Percentiles rank a stretch among this genome's conserved stretches.
phyloP scores from a whole-genome alignment of 1,139 yeast genomes.

The Wickerhamomyces sp. region DNA sequence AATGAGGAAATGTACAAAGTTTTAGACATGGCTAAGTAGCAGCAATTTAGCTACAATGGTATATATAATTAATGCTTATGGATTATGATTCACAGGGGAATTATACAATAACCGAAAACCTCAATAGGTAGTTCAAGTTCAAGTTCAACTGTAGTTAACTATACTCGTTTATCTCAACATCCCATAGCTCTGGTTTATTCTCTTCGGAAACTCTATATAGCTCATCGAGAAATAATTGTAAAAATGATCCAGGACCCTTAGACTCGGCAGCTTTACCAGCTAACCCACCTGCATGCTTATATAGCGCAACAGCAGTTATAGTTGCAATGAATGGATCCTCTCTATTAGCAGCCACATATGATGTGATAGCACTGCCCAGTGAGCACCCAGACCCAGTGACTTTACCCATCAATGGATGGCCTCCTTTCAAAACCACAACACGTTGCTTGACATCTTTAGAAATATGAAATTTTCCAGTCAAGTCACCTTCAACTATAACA shows the following conservation, averaged over 20 bases:
- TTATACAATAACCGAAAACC: too few species aligned
- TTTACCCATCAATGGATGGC: slow-evolving; percentile 60
- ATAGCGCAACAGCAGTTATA: slow-evolving; percentile 53
- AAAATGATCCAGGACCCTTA: slow-evolving; percentile 17
- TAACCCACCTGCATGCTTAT: slow-evolving; percentile 59
- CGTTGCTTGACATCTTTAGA: slow-evolving; percentile 13
- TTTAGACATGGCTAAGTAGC: too few species aligned
- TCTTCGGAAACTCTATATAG: slow-evolving; percentile 15
- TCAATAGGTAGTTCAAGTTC: too few species aligned
- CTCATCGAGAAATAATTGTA: slow-evolving; percentile 10
- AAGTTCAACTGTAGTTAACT: too few species aligned
- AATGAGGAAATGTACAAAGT: slow-evolving; percentile 1
- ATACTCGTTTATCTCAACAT: slow-evolving; percentile 11
- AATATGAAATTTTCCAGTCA: slow-evolving; percentile 23
- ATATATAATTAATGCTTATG: too few species aligned
- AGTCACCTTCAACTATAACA: slow-evolving; percentile 40
- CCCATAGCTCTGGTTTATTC: slow-evolving; percentile 25
- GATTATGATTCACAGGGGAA: too few species aligned
- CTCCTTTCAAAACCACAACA: slow-evolving; percentile 38
- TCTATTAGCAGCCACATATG: slow-evolving; percentile 47
- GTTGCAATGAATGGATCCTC: slow-evolving; percentile 43
- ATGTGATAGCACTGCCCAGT: slow-evolving; percentile 68
- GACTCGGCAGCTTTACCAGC: slow-evolving; percentile 32
- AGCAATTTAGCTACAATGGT: too few species aligned
- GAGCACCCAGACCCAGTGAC: slow-evolving; percentile 93